Percentiles rank a stretch among this genome's conserved stretches.
These are phyloP conservation scores for Boletus barrowsii DNA, from an alignment of 768 basidiomycete species.

Conservation along the genomic window DNA sequence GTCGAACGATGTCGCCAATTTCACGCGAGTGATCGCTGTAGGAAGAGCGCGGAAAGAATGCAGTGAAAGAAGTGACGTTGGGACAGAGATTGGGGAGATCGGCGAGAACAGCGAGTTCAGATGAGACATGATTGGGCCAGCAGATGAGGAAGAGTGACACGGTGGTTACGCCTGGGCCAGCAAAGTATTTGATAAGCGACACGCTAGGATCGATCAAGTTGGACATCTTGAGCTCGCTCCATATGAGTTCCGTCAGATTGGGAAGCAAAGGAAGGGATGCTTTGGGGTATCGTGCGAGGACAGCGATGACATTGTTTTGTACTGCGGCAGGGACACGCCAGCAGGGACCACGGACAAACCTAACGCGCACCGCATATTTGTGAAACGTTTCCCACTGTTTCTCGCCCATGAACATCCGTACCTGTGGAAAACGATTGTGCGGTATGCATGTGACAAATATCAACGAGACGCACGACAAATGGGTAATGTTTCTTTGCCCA, in stretches of 20 bases:
- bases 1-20: conserved; percentile 23
- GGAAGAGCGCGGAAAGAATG: conserved; percentile 25
- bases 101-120: conserved; percentile 21
- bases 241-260: conserved; percentile 22
- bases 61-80: conserved; percentile 26
- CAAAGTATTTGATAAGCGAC: conserved; percentile 26
- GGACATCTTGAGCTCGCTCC: conserved; percentile 25
- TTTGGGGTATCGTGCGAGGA: conserved; percentile 12
- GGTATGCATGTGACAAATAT: neutral
- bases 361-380: conserved; percentile 25
- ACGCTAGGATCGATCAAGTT: conserved; percentile 22
- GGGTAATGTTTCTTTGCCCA: conserved; percentile 23
- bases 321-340: conserved; percentile 14
- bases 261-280: conserved; percentile 23
- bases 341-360: conserved; percentile 22
- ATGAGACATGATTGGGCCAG: conserved; percentile 23
- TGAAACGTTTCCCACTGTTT: conserved; percentile 26
- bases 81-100: conserved; percentile 22
- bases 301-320: conserved; percentile 16
- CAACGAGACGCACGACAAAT: conserved; percentile 15
- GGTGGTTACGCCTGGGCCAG: conserved; percentile 15
- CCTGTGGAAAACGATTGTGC: conserved; percentile 1
- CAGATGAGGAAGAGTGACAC: conserved; percentile 22
- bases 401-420: conserved; percentile 25
- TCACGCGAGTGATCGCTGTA: conserved; percentile 26